These are phyloP conservation scores for Stemphylium beticola DNA, from an alignment of 2,329 filamentous ascomycete genomes.

Conservation along the genomic window DNA sequence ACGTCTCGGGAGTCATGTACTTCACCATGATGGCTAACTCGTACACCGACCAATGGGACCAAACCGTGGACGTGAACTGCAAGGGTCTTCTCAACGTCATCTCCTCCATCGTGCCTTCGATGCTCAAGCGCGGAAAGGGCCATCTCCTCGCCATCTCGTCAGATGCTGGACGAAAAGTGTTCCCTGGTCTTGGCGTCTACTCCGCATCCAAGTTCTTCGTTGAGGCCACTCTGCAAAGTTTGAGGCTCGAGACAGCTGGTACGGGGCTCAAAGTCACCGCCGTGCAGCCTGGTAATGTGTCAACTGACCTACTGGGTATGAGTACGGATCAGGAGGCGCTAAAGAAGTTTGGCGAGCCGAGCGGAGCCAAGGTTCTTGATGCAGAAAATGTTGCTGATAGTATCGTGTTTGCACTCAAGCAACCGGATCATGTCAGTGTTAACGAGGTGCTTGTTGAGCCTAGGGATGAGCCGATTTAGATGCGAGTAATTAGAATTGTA, in stretches of 20 bases:
- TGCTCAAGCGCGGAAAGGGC: constrained; percentile 71
- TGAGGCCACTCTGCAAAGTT: constrained; percentile 76
- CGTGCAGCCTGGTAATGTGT: constrained; percentile 78
- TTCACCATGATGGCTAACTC: constrained; percentile 85
- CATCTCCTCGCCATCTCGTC: constrained; percentile 84
- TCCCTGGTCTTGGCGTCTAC: constrained; percentile 82
- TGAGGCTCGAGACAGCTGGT: constrained; percentile 78
- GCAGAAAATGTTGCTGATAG: constrained; percentile 73
- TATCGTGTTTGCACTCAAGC: constrained; percentile 75
- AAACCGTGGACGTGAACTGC: constrained; percentile 85
- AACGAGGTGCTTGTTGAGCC: constrained; percentile 75
- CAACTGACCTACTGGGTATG: constrained; percentile 75
- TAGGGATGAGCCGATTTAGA: constrained; percentile 45
- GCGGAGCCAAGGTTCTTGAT: constrained; percentile 76
- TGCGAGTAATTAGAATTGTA: background rate
- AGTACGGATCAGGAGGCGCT: constrained; percentile 77
- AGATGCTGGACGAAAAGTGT: constrained; percentile 80
- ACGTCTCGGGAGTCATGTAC: constrained; percentile 86
- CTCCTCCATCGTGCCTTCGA: constrained; percentile 70
- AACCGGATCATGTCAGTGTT: constrained; percentile 77
- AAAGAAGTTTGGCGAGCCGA: constrained; percentile 78
- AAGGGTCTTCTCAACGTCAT: constrained; percentile 79
- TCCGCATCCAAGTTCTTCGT: constrained; percentile 86
- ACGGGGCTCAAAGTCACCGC: constrained; percentile 74
- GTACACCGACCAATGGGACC: constrained; percentile 77